phyloP scores from a whole-genome alignment of 164 flowering plant species.

The Annona squamosa region DNA sequence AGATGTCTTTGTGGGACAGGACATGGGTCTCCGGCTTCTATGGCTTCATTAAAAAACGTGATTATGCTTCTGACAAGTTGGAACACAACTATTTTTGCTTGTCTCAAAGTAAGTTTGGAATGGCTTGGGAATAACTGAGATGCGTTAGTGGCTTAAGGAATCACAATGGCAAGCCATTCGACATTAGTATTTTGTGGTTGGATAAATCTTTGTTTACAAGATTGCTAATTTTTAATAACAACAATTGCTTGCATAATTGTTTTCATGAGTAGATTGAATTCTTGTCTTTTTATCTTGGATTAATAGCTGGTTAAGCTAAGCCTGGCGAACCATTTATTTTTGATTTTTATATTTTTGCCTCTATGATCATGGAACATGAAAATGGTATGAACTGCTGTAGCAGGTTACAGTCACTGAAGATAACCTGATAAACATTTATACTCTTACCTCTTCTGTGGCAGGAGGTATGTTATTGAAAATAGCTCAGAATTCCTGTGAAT shows the following conservation, averaged over 20 bases:
- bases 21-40: neutral
- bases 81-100: neutral
- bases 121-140: neutral
- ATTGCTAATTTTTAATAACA: no score
- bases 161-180: neutral
- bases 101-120: no score
- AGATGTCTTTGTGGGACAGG: neutral
- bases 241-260: neutral
- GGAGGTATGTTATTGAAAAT: no score
- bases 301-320: no score
- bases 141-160: neutral
- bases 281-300: neutral
- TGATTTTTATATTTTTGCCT: no score
- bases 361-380: no score
- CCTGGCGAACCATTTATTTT: no score
- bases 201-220: neutral
- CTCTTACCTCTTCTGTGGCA: no score
- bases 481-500: no score
- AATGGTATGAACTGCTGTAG: no score
- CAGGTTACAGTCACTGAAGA: no score
- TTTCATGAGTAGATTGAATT: neutral
- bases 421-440: no score
- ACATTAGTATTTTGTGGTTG: neutral
- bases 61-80: neutral
- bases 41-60: neutral